Conservation (phyloP, 225 moss, liverwort and hornwort genomes). For the Bryum argenteum region DNA sequence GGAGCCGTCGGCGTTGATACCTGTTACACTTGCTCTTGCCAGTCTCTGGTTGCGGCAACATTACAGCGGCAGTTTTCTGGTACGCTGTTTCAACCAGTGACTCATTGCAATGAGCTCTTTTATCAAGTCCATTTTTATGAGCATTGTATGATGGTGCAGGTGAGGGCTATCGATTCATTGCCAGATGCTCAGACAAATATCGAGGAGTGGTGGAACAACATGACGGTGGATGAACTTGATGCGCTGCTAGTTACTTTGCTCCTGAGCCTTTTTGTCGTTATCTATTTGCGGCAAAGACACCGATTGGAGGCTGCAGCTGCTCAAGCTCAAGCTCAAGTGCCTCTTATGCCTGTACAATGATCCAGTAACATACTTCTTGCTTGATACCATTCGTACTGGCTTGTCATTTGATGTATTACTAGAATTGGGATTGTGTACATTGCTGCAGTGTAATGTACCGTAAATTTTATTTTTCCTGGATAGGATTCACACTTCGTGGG, state of each 20-base stretch:
- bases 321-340: conserved; percentile 43
- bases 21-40: conserved; percentile 82
- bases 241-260: conserved; percentile 74
- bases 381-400: conserved; percentile 11
- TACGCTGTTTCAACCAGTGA: conserved; percentile 31
- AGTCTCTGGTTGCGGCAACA: conserved; percentile 94
- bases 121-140: neutral
- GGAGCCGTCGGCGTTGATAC: conserved; percentile 79
- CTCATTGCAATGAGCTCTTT: neutral
- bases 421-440: conserved; percentile 24
- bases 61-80: conserved; percentile 73
- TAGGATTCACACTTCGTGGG: conserved; percentile 3
- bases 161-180: conserved; percentile 72
- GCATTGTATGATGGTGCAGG: conserved; percentile 54
- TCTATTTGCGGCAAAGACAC: conserved; percentile 83
- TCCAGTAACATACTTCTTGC: conserved; percentile 22
- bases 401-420: conserved; percentile 24
- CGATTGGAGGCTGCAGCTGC: conserved; percentile 56
- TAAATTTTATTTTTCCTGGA: conserved; percentile 22
- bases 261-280: conserved; percentile 71
- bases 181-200: conserved; percentile 59
- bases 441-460: conserved; percentile 29
- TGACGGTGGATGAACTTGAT: conserved; percentile 77
- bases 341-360: conserved; percentile 54
- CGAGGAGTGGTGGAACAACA: conserved; percentile 57